Conservation (phyloP, 2,329 filamentous ascomycete species). For the Aspergillus phoenicis region DNA sequence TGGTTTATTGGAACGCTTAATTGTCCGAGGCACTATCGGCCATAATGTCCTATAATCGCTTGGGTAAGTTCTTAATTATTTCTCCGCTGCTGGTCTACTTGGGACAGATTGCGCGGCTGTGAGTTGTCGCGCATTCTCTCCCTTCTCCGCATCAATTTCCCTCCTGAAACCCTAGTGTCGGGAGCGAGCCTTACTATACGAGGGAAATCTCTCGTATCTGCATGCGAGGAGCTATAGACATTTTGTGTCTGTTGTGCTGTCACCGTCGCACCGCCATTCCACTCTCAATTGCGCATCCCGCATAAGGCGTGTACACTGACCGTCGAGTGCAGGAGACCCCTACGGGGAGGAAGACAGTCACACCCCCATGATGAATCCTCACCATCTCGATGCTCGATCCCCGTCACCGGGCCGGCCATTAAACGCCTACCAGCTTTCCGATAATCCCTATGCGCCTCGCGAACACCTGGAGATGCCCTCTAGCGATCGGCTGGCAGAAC, state of each 20-base stretch:
- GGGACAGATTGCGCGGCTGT: constrained; percentile 14
- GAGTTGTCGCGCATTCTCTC: constrained; percentile 15
- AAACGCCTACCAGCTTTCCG: constrained; percentile 79
- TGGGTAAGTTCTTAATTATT: constrained; percentile 58
- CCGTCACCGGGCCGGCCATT: constrained; percentile 77
- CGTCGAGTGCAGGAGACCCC: constrained; percentile 36
- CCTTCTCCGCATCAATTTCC: constrained; percentile 25
- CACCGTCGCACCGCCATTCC: not conserved
- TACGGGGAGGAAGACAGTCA: constrained; percentile 47
- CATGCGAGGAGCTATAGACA: not conserved
- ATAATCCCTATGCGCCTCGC: constrained; percentile 67
- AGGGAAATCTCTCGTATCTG: constrained; percentile 1
- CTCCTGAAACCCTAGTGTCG: constrained; percentile 23
- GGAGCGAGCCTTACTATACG: constrained; percentile 4
- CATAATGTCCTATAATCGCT: constrained; percentile 67
- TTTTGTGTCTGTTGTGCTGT: not conserved
- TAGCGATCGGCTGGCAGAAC: constrained; percentile 76
- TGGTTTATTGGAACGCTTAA: constrained; percentile 26
- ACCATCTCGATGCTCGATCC: constrained; percentile 59
- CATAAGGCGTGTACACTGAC: constrained; percentile 24
- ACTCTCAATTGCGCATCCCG: not conserved
- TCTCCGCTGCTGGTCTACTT: constrained; percentile 2
- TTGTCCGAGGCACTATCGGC: constrained; percentile 23
- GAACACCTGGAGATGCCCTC: constrained; percentile 69
- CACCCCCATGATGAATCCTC: constrained; percentile 55